Base-by-base conservation (phyloP, 208 protist species). In the Histomonas meleagridis region DNA sequence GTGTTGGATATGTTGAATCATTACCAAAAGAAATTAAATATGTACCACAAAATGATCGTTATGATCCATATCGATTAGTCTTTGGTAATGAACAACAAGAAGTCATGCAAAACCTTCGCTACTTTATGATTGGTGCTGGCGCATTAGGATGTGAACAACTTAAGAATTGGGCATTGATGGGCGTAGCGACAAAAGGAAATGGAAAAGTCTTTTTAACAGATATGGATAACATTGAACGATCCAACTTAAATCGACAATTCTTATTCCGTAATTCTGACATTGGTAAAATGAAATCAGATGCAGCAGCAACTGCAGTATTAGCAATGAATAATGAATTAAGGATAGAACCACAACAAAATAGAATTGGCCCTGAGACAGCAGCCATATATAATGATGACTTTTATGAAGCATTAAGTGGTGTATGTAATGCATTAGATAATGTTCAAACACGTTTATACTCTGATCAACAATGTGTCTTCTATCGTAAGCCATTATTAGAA, bases 351-450 rank as follows among this genome's bases (percentile, higher is more conserved):
- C 81, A 81, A 92, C 51, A 65, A 35, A 92, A 93, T 7, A 55
- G 91, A 60, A 97, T 99, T 65, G 98, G 96, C 0, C 72, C 93
- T 10, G 97, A 98, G 62, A 99, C 51, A 76, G 23, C 98, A 62
- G 94, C 94, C 5, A 78, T 95, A 26, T 94, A 93, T 93, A 96
- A 97, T 92, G 97, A 99, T 92, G 91, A 93, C 0, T 99, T 99
- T 93, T 99, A 96, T 95, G 92, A 94, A 0, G 55, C 32, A 0
- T 96, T 99, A 81, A 93, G 96, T 62, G 94, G 97, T 62, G 96
- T 99, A 5, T 95, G 96, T 86, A 99, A 99, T 94, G 98, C 98
- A 18, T 95, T 99, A 10, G 99, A 99, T 95, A 99, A 99, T 94
- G 93, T 96, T 46, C 43, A 94, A 65, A 93, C 95, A 60, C 57